These are phyloP conservation scores for Leishmania aethiopica DNA, from an alignment of 208 protist genomes.

Conservation along the genomic window DNA sequence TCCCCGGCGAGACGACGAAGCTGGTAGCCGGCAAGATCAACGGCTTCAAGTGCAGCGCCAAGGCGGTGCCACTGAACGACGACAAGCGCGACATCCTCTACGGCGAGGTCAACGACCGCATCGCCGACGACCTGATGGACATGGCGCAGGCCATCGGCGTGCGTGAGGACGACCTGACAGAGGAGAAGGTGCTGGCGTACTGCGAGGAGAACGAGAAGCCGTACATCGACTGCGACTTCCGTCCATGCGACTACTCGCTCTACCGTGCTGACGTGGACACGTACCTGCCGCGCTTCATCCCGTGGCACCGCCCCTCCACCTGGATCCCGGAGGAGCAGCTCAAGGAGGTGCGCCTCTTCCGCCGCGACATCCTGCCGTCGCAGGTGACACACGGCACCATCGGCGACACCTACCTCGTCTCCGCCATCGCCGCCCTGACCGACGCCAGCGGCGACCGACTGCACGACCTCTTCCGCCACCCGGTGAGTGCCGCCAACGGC, in stretches of 20 bases:
- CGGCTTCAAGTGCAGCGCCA: slow-evolving; percentile 67
- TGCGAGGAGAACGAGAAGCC: slow-evolving; percentile 53
- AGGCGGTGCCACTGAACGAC: slow-evolving; percentile 60
- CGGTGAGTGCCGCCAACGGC: slow-evolving; percentile 50
- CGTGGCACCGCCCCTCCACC: slow-evolving; percentile 60
- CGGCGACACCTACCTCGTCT: slow-evolving; percentile 84
- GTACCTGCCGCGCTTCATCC: slow-evolving; percentile 56
- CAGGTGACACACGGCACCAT: slow-evolving; percentile 78
- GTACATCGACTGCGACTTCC: slow-evolving; percentile 76
- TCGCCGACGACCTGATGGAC: slow-evolving; percentile 37
- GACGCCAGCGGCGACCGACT: slow-evolving; percentile 39
- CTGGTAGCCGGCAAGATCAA: slow-evolving; percentile 71
- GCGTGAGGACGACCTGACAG: slow-evolving; percentile 42
- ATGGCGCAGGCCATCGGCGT: slow-evolving; percentile 49
- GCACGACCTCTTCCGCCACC: slow-evolving; percentile 73
- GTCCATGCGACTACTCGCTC: slow-evolving; percentile 65
- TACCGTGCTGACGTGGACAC: slow-evolving; percentile 68
- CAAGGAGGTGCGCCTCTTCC: slow-evolving; percentile 72
- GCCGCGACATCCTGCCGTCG: slow-evolving; percentile 55
- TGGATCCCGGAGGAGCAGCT: slow-evolving; percentile 66
- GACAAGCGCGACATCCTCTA: slow-evolving; percentile 52
- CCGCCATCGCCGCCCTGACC: slow-evolving; percentile 60
- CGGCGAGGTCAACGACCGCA: slow-evolving; percentile 45
- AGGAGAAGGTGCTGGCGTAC: slow-evolving; percentile 59
- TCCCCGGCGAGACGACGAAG: slow-evolving; percentile 67